Conservation (phyloP, 2,329 filamentous ascomycete genomes). For the Ilyonectria robusta region DNA sequence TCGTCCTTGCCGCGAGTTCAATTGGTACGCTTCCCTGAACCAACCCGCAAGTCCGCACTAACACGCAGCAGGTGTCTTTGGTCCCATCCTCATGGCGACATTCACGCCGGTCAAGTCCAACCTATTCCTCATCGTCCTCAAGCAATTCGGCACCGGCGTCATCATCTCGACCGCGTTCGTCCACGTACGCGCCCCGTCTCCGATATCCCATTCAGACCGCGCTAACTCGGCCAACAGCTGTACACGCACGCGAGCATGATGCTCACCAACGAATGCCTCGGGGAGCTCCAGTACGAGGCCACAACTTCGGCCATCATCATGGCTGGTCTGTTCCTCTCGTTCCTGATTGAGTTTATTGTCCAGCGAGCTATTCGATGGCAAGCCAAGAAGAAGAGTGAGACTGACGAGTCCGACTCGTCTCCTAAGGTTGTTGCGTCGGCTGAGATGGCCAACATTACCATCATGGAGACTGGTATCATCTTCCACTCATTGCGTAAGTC, state of each 20-base stretch:
- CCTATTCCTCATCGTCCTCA: conserved; percentile 72
- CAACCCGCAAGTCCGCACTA: not conserved
- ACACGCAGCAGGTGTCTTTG: conserved; percentile 67
- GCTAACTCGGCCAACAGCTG: conserved; percentile 61
- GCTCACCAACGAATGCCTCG: conserved; percentile 79
- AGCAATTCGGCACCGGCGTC: conserved; percentile 82
- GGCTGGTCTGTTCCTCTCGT: conserved; percentile 81
- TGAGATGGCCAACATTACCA: conserved; percentile 59
- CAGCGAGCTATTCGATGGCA: conserved; percentile 66
- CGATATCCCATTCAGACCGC: accelerated
- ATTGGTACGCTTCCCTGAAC: conserved; percentile 63
- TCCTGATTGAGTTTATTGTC: conserved; percentile 77
- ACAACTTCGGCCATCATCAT: conserved; percentile 80
- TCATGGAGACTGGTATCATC: conserved; percentile 81
- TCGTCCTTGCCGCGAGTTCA: conserved; percentile 76
- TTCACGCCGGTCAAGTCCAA: conserved; percentile 66
- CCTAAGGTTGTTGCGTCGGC: conserved; percentile 45
- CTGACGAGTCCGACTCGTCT: conserved; percentile 28
- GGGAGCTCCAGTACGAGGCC: conserved; percentile 75
- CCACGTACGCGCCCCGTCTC: conserved; percentile 63
- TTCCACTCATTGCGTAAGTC: conserved; percentile 79
- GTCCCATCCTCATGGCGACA: conserved; percentile 73
- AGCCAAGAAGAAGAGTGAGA: conserved; percentile 45
- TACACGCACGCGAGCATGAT: conserved; percentile 80
- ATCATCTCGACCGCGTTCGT: conserved; percentile 80